These are phyloP conservation scores for Glonium stellatum DNA, from an alignment of 495 filamentous ascomycete genomes.

Conservation along the genomic window DNA sequence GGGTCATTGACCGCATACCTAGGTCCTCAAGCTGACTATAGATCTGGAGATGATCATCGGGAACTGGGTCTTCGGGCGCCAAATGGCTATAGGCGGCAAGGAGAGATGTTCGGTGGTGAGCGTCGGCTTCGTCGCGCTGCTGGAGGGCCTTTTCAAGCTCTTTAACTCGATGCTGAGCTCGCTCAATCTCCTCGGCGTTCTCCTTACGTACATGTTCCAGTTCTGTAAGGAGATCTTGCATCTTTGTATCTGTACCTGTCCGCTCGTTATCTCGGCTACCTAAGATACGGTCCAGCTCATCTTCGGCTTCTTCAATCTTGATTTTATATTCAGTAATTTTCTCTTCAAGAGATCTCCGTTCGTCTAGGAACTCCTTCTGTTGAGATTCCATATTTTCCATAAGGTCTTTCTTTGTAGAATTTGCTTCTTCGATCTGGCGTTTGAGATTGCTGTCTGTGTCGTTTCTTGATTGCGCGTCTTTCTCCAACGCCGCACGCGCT, in stretches of 20 bases:
- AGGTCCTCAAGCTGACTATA: slow-evolving; percentile 55
- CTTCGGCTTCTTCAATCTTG: slow-evolving; percentile 78
- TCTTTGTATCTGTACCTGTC: slow-evolving; percentile 57
- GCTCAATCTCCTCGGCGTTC: slow-evolving; percentile 50
- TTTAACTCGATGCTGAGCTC: slow-evolving; percentile 39
- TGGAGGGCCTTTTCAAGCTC: slow-evolving; percentile 43
- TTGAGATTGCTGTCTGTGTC: slow-evolving; percentile 60
- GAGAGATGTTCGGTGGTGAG: slow-evolving; percentile 49
- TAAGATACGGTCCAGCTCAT: slow-evolving; percentile 78
- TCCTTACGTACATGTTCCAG: slow-evolving; percentile 54
- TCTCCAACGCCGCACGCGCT: slow-evolving; percentile 47
- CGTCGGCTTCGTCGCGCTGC: slow-evolving; percentile 46
- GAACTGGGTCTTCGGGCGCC: slow-evolving; percentile 46
- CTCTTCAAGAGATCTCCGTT: slow-evolving; percentile 69
- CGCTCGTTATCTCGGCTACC: slow-evolving; percentile 76
- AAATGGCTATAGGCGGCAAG: slow-evolving; percentile 57
- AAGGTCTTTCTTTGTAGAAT: slow-evolving; percentile 88
- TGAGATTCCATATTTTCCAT: slow-evolving; percentile 90
- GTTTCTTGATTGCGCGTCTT: slow-evolving; percentile 49
- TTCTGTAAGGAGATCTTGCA: slow-evolving; percentile 63
- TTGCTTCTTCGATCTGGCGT: slow-evolving; percentile 67
- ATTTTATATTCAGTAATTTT: slow-evolving; percentile 69
- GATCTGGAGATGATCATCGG: slow-evolving; percentile 52
- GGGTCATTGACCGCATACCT: slow-evolving; percentile 30
- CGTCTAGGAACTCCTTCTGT: slow-evolving; percentile 77